Evolutionary conservation across 2,329 filamentous ascomycete genomes (phyloP), one percentile per base, ranked within the genome.

Genomic region (Purpureocillium takamizusanense): DNA sequence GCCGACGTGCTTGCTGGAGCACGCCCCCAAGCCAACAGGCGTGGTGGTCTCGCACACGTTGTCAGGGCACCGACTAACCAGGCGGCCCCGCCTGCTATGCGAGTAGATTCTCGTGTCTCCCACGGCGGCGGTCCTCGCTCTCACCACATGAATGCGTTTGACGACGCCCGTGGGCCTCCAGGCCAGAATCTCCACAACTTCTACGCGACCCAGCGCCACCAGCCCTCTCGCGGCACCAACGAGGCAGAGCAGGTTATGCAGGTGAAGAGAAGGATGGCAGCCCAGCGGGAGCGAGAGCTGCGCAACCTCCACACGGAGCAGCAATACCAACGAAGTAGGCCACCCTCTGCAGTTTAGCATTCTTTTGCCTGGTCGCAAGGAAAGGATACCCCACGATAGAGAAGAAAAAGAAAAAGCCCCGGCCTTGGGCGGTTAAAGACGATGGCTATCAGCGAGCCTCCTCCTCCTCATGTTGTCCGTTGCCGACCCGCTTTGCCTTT

Each of bases 231-330:
- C 75, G 67, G 89, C 76, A 78, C 77, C 57, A 81, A 76, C 72
- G 92, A 97, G 71, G 86, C 88, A 64, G 92, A 97, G 70, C 89
- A 95, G 70, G 87, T 95, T 80, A 86, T 95, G 76, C 92, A 97
- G 79, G 89, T 88, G 56, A 97, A 97, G 78, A 87, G 92, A 72
- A 85, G 90, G 74, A 94, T 97, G 86, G 92, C 92, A 58, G 92
- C 92, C 63, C 92, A 97, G 71, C 86, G 92, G 67, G 92, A 98
- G 75, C 86, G 90, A 67, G 92, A 98, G 73, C 82, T 98, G 66
- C 87, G 92, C 67, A 98, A 97, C 70, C 95, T 97, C 70, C 92
- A 98, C 71, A 94, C 95, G 70, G 92, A 98, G 78, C 92, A 98
- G 78, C 92, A 98, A 80, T 97, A 94, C 71, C 94, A 97, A 75